Base-by-base conservation (phyloP, 73 alveolate species). In the Urostyla sp. region DNA sequence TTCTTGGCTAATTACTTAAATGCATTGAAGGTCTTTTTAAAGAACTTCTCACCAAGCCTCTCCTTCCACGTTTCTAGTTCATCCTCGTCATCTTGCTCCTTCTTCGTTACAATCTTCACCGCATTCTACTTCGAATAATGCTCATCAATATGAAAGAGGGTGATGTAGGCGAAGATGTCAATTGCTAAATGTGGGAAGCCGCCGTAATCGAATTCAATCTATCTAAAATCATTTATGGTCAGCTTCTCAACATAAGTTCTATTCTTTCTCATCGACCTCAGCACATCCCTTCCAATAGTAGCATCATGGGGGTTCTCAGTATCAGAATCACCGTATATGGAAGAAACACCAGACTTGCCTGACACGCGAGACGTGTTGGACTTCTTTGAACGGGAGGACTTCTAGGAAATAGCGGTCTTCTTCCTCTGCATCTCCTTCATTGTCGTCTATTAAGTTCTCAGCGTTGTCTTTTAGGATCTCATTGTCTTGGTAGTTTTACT, bases 1-100 rank as follows among this genome's bases (percentile, higher is more conserved):
- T 69, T 69, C 48, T 46, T 69, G 31, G 66, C 44, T 27, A 69
- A 49, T n/a, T 36, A 6, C 6, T 21, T 2, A 31, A 69, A 69
- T 2, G 46, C 67, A 34, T 57, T 20, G 23, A 69, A 69, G 6
- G 49, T 15, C 30, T 69, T 69, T 7, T 20, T 28, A 45, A 46
- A 69, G 13, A 5, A 16, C 54, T 69, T 69, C 34, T 69, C 72
- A 13, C 28, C 37, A 6, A 69, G 23, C n/a, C 83, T n/a, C 5
- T 46, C 49, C 32, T 49, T 48, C 83, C 83, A 69, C n/a, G 27
- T 30, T 1, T 69, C 83, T 6, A 69, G 16, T 69, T 48, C 83
- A 45, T 69, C 83, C 2, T 35, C 34, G 36, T 63, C 24, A 3
- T 46, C 51, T 37, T 10, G 15, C 2, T 21, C 28, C 24, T 36